A percentile compares a stretch with the other conserved stretches of the same genome.
Evolutionary conservation across 495 filamentous ascomycete genomes (phyloP).

Genomic region (Xylaria intraflava): DNA sequence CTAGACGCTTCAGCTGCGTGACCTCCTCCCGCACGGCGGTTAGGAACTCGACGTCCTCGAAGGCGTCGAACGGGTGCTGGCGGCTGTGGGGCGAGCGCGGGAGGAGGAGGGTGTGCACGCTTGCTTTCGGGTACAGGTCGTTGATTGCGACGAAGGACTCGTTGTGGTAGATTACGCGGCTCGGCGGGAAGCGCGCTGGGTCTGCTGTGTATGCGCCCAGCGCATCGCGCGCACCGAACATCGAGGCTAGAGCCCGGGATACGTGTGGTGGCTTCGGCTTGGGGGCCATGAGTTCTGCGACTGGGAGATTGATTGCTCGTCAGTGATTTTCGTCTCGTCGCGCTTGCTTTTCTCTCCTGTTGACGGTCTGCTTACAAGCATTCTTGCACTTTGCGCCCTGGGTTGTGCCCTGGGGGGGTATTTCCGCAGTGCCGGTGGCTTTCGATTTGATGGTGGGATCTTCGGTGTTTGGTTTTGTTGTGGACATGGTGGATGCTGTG

Average conservation of each 20-base stretch:
- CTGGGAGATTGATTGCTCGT: conserved; percentile 19
- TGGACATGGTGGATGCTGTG: conserved; percentile 19
- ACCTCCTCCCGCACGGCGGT: conserved; percentile 54
- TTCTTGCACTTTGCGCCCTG: conserved; percentile 20
- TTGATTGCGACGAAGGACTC: conserved; percentile 70
- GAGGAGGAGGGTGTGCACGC: conserved; percentile 78
- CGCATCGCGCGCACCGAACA: conserved; percentile 44
- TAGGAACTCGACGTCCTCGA: conserved; percentile 66
- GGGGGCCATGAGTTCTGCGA: conserved; percentile 62
- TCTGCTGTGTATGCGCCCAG: conserved; percentile 64
- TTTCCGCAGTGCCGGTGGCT: conserved; percentile 19
- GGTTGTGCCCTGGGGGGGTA: conserved; percentile 8
- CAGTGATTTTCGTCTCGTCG: too few species aligned
- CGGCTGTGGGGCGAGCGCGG: conserved; percentile 61
- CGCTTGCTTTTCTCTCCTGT: too few species aligned
- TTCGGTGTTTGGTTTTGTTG: conserved; percentile 17
- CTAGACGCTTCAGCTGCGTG: conserved; percentile 53
- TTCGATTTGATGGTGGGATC: conserved; percentile 27
- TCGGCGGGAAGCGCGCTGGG: conserved; percentile 55
- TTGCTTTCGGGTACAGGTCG: conserved; percentile 80
- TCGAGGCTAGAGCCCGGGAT: conserved; percentile 15
- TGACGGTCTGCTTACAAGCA: conserved; percentile 22
- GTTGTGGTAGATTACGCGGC: conserved; percentile 61
- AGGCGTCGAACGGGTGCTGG: conserved; percentile 72
- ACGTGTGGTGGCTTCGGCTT: conserved; percentile 34